Evolutionary conservation across 2,329 filamentous ascomycete genomes (phyloP).

Genomic region (Fusarium sp.): DNA sequence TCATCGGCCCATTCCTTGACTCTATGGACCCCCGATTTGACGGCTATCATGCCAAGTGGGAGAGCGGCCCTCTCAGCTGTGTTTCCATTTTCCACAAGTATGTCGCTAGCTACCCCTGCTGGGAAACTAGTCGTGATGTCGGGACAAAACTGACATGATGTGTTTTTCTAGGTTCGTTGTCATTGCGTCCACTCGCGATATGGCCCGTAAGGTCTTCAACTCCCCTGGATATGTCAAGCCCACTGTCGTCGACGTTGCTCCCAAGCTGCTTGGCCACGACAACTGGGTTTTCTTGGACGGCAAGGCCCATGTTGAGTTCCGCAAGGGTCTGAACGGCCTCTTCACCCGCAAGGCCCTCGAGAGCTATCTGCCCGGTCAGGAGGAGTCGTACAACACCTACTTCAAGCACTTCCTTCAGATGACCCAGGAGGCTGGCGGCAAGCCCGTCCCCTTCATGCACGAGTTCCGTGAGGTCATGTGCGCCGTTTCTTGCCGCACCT

Average conservation of each 20-base stretch:
- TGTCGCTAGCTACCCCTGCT: not conserved
- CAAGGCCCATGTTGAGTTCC: constrained; percentile 93
- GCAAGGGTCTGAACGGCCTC: constrained; percentile 92
- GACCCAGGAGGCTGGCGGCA: constrained; percentile 73
- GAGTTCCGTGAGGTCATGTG: constrained; percentile 95
- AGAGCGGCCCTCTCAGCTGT: constrained; percentile 88
- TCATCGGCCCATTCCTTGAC: constrained; percentile 94
- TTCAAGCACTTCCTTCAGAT: constrained; percentile 80
- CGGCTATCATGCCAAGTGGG: constrained; percentile 91
- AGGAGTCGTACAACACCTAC: constrained; percentile 89
- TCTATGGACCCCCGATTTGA: constrained; percentile 92
- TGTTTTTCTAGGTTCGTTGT: constrained; percentile 78
- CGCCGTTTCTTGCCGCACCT: constrained; percentile 94
- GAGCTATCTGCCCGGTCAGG: constrained; percentile 87
- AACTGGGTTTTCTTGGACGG: constrained; percentile 99
- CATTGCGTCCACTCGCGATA: constrained; percentile 92
- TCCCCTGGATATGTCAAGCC: constrained; percentile 91
- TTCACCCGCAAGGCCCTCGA: constrained; percentile 92
- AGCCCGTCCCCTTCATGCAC: constrained; percentile 86
- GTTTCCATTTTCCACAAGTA: constrained; percentile 99
- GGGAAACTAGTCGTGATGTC: not conserved
- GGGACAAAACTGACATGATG: constrained; percentile 15
- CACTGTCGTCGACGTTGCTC: constrained; percentile 91
- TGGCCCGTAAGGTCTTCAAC: constrained; percentile 97
- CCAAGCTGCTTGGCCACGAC: constrained; percentile 87